Conservation (phyloP, 345 rosid species). For the Fremontodendron californicum region DNA sequence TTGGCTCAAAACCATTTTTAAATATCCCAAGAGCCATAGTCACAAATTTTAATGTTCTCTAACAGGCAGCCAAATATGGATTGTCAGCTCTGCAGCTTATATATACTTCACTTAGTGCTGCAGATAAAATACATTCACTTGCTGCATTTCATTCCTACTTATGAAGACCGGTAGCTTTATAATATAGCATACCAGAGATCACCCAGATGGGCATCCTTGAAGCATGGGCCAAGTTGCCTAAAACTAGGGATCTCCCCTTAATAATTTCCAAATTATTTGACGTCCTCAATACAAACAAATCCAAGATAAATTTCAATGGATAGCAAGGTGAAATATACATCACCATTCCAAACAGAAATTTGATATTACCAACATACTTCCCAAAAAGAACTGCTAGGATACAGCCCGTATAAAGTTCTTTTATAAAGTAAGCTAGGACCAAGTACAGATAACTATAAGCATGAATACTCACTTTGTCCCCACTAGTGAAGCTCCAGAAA, state of each 20-base stretch:
- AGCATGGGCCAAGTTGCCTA: background rate
- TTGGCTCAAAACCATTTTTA: background rate
- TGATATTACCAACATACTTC: background rate
- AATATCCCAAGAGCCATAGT: background rate
- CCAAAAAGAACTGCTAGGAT: background rate
- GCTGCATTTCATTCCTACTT: background rate
- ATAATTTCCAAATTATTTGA: background rate
- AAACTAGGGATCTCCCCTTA: background rate
- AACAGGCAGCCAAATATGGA: background rate
- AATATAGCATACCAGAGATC: background rate
- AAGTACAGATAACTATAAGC: background rate
- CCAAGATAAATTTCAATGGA: background rate
- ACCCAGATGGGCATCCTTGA: background rate
- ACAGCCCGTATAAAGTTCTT: background rate
- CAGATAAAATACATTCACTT: background rate
- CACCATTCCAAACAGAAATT: background rate
- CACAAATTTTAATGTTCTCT: background rate
- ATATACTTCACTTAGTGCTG: background rate
- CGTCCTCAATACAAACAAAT: background rate
- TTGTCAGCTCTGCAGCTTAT: background rate
- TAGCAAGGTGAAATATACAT: background rate
- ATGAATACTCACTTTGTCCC: constrained; percentile 63
- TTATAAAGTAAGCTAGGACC: background rate
- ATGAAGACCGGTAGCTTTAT: background rate
- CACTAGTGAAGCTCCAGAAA: constrained; percentile 61